Conservation (phyloP, 202 grass and related monocot species). For the Setaria italica region DNA sequence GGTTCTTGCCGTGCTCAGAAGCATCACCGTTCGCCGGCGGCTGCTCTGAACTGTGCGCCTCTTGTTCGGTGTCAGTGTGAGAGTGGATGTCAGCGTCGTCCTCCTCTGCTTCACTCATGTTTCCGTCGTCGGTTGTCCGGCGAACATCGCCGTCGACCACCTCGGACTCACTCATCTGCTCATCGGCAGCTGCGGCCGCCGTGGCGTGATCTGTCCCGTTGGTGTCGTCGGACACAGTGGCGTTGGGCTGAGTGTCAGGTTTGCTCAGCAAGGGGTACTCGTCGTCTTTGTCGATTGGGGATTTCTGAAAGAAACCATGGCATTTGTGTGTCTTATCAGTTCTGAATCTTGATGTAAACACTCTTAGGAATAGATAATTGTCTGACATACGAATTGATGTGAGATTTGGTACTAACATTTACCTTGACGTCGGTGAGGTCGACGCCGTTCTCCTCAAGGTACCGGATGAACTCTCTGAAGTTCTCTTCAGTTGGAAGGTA, state of each 20-base stretch:
- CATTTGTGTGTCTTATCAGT: slow-evolving; percentile 26
- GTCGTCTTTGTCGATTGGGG: slow-evolving; percentile 62
- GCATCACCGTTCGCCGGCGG: neutral
- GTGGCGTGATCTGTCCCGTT: neutral
- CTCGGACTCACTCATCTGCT: slow-evolving; percentile 32
- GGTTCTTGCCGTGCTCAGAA: slow-evolving; percentile 30
- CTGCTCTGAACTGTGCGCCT: slow-evolving; percentile 8
- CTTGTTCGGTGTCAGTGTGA: slow-evolving; percentile 21
- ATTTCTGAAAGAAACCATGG: slow-evolving; percentile 60
- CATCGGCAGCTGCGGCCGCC: neutral
- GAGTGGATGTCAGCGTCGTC: slow-evolving; percentile 15
- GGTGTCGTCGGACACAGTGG: neutral
- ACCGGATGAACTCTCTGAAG: slow-evolving; percentile 84
- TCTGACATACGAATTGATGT: neutral
- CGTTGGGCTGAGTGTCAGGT: slow-evolving; percentile 10
- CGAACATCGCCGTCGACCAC: neutral
- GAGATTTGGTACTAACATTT: slow-evolving; percentile 28
- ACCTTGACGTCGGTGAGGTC: slow-evolving; percentile 77
- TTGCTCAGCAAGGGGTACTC: slow-evolving; percentile 55
- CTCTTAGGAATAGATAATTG: neutral
- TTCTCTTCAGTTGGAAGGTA: slow-evolving; percentile 95
- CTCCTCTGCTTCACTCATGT: slow-evolving; percentile 61
- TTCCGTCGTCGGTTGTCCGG: slow-evolving; percentile 1
- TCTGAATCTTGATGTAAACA: slow-evolving; percentile 12
- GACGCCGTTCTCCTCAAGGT: slow-evolving; percentile 69